Base-by-base conservation (phyloP, 352 stramenopile species). In the Phytophthora cajani region DNA sequence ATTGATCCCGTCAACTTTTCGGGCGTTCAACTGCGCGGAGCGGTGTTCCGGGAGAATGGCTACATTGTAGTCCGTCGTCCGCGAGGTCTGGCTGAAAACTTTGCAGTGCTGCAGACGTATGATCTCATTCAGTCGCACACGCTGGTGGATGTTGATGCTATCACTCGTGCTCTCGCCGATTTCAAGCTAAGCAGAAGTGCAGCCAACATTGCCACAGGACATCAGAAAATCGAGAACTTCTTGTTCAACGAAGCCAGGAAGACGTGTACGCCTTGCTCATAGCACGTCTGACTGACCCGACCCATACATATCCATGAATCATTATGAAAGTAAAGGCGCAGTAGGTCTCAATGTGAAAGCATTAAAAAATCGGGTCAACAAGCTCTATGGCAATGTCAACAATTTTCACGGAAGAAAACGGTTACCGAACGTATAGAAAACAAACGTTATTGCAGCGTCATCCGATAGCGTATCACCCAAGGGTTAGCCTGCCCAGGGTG, bases 1-100 rank as follows among this genome's bases (percentile, higher is more conserved):
- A 81, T 82, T 68, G 71, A 88, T 23, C 79, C 79, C 16, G 66
- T 85, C 17, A 74, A 85, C 67, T 90, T 87, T 49, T 71, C 63
- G 11, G 71, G 70, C 42, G 69, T 81, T 30, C 75, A 75, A 23
- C 51, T 84, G 5, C 40, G 71, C n/a, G 79, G 75, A n/a, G 72
- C 75, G 19, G 72, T 76, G 50, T 87, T 87, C 59, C 59, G 69
- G 38, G 79, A 89, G 62, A 77, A 81, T 42, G 77, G 81, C 1
- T 89, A 86, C 64, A 76, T 89, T 38, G 51, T 87, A 19, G 65
- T 89, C 30, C 78, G 77, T 33, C 72, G 74, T 8, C 69, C 75
- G 14, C 64, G 44, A 12, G 69, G 69, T 1, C 70, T 76, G 44
- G 59, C 72, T 10, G 42, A 56, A 11, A 57, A 63, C 33, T 75